These are phyloP conservation scores for Cinnamomum micranthum DNA, from an alignment of 164 flowering plant genomes.

Conservation along the genomic window DNA sequence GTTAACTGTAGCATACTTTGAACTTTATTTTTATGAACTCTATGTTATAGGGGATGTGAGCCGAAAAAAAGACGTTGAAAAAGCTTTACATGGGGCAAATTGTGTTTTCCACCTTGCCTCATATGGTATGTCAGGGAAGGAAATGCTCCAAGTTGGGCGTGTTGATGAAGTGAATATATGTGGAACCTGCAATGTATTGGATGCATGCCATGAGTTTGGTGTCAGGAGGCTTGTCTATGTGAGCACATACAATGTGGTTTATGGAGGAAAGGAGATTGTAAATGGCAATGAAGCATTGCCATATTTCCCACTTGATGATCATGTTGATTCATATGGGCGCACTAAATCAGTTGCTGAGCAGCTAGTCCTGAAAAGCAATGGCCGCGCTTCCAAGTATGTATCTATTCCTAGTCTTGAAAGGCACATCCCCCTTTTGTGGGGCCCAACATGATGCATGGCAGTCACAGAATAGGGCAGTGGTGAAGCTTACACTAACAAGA, in stretches of 20 bases:
- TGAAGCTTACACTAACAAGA: too few relatives aligned
- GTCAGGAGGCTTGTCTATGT: conserved; percentile 75
- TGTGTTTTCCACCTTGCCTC: conserved; percentile 98
- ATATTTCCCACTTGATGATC: conserved; percentile 72
- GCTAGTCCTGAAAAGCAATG: conserved; percentile 78
- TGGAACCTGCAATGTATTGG: conserved; percentile 79
- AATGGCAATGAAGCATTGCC: conserved; percentile 79
- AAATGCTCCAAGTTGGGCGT: conserved; percentile 83
- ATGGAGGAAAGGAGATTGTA: conserved; percentile 75
- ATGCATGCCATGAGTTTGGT: conserved; percentile 65
- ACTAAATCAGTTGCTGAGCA: conserved; percentile 91
- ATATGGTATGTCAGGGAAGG: conserved; percentile 96
- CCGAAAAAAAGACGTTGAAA: conserved; percentile 63
- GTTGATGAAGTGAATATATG: conserved; percentile 74
- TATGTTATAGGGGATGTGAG: conserved; percentile 55
- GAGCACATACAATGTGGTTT: conserved; percentile 90
- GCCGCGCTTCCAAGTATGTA: conserved; percentile 76
- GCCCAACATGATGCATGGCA: too few relatives aligned
- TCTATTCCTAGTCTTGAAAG: too few relatives aligned
- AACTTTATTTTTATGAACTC: neutral
- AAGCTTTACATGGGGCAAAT: conserved; percentile 61
- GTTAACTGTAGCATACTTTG: neutral
- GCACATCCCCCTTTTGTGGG: too few relatives aligned
- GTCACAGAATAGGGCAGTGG: too few relatives aligned
- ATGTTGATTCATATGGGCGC: conserved; percentile 75